phyloP scores from a whole-genome alignment of 257 asterid genomes.

The Rehmannia glutinosa region DNA sequence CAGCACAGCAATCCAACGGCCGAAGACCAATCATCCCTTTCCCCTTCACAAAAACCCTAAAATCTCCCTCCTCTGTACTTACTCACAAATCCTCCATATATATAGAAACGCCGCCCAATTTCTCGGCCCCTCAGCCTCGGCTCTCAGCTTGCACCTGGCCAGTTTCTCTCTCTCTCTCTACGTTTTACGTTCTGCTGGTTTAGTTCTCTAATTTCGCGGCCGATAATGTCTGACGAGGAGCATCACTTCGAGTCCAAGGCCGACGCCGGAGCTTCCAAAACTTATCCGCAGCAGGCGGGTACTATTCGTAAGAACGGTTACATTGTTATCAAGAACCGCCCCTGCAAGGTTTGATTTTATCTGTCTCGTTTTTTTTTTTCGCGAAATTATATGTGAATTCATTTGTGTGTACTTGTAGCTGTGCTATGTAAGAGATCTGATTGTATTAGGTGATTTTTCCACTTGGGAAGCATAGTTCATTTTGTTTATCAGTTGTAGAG shows the following conservation, averaged over 20 bases:
- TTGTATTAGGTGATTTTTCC: neutral
- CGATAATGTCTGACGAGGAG: slow-evolving; percentile 44
- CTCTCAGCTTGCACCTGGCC: neutral
- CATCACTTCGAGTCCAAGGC: slow-evolving; percentile 50
- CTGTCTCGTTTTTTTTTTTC: neutral
- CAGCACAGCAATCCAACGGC: slow-evolving; percentile 15
- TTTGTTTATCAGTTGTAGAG: neutral
- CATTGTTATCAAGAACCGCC: slow-evolving; percentile 44
- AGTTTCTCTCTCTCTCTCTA: slow-evolving; percentile 2
- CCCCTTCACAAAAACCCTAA: slow-evolving; percentile 25
- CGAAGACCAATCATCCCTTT: neutral
- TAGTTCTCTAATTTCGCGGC: neutral
- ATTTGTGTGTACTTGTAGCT: neutral
- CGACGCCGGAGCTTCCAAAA: slow-evolving; percentile 49
- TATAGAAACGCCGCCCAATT: neutral
- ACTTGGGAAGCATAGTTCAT: neutral
- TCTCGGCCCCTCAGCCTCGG: neutral
- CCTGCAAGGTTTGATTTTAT: slow-evolving; percentile 36
- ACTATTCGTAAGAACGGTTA: slow-evolving; percentile 47
- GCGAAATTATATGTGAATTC: neutral
- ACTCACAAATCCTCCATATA: neutral
- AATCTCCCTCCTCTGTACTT: slow-evolving; percentile 5
- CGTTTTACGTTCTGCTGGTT: neutral
- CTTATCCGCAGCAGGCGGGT: slow-evolving; percentile 45
- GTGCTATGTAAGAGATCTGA: slow-evolving; percentile 9